Base-by-base conservation (phyloP, 179 eudicot species). In the Gypsophila paniculata region DNA sequence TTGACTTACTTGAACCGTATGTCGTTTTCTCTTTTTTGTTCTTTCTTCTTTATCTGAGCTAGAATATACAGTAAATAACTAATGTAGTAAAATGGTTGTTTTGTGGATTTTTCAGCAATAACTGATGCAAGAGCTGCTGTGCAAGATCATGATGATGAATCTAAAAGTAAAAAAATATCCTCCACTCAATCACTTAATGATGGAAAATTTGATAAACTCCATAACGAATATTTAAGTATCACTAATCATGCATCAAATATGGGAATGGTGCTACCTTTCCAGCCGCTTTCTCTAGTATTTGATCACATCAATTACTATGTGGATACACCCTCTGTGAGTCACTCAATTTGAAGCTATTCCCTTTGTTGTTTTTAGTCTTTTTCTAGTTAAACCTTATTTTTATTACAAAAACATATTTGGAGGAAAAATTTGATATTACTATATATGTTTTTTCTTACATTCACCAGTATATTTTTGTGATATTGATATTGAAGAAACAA, bases 241-340 rank as follows among this genome's bases (percentile, higher is more conserved):
- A 22, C 29, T 68, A 63, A 61, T 39, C 42, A 49, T 46, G 65
- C 78, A 67, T 23, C 72, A 19, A 71, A 53, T 77, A 86, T 36
- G 59, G 92, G 95, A 79, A 91, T 89, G 95, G 86, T 89, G 80
- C 80, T 92, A 73, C 95, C 96, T 11, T 93, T 93, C 81, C 77
- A 81, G 51, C 96, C 92, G 26, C 85, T 86, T 82, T 86, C 96
- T 19, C 86, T 92, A 21, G 85, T 90, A 71, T 92, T 92, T 78
- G 79, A 86, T 62, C 96, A 87, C 70, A 77, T 92, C 72, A 90
- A 85, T 58, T 92, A 90, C 76, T 88, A 82, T 21, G 91, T 92
- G 34, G 89, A 92, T 71, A 88, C 87, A 89, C 97, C 98, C 21
- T 52, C 85, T 32, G 98, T 92, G 83, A 90, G 96, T 86, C 55